Evolutionary conservation across 1,284 basidiomycete genomes (phyloP).

Genomic region (Ustilago xerochloae): DNA sequence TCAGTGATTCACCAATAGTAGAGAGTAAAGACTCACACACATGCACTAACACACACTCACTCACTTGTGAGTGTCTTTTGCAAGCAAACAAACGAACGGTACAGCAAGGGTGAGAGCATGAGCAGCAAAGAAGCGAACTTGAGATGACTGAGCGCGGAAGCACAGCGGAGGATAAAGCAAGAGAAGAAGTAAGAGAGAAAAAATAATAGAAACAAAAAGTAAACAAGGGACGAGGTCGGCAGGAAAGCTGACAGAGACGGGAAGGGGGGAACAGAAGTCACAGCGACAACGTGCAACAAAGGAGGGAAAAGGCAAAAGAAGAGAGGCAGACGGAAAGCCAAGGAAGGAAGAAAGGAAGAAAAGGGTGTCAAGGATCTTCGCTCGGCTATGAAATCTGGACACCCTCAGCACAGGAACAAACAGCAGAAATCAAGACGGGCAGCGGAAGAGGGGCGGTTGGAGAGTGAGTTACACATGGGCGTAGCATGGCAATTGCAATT

Average conservation of each 20-base stretch:
- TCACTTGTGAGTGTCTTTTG: too few relatives aligned
- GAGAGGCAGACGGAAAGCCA: background rate
- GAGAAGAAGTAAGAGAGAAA: background rate
- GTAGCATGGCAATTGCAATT: too few relatives aligned
- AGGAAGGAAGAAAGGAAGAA: background rate
- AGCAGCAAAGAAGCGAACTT: background rate
- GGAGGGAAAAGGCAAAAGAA: background rate
- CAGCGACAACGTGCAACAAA: background rate
- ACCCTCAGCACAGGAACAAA: background rate
- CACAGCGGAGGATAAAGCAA: background rate
- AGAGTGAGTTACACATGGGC: too few relatives aligned
- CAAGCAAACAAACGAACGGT: constrained; percentile 1
- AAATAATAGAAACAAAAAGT: too few relatives aligned
- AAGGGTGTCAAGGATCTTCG: constrained; percentile 21
- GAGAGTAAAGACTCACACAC: background rate
- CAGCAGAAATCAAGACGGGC: background rate
- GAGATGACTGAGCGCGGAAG: background rate
- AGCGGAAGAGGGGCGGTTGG: too few relatives aligned
- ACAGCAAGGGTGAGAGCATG: background rate
- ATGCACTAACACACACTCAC: background rate
- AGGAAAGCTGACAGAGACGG: background rate
- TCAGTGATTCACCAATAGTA: too few relatives aligned
- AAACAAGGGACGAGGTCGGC: too few relatives aligned
- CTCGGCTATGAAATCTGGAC: constrained; percentile 16
- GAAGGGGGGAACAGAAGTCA: background rate